Percentiles rank a stretch among this genome's conserved stretches.
These are phyloP conservation scores for Candida corydali DNA, from an alignment of 805 yeast genomes.

Conservation along the genomic window DNA sequence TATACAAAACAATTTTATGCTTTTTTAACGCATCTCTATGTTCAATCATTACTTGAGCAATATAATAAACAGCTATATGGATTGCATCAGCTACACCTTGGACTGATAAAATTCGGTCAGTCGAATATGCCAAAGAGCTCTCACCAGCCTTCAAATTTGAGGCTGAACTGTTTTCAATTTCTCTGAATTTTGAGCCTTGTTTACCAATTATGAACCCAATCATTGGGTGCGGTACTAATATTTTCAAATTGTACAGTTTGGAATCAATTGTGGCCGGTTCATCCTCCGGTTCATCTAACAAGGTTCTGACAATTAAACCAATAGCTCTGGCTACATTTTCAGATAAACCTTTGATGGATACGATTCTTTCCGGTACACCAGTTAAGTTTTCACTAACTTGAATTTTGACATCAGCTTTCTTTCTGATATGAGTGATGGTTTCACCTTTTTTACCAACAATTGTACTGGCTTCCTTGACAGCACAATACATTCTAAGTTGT, in stretches of 20 bases:
- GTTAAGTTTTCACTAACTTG: conserved; percentile 70
- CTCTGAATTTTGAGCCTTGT: conserved; percentile 67
- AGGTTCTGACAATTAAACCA: conserved; percentile 65
- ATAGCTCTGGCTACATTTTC: conserved; percentile 80
- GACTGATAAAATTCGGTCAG: conserved; percentile 68
- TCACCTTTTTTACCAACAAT: conserved; percentile 84
- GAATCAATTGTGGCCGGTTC: conserved; percentile 56
- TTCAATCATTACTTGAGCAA: conserved; percentile 63
- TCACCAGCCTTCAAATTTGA: conserved; percentile 74
- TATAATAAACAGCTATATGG: conserved; percentile 75
- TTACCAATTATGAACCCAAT: conserved; percentile 82
- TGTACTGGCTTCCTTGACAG: conserved; percentile 69
- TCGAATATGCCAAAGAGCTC: conserved; percentile 65
- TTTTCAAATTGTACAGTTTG: conserved; percentile 49
- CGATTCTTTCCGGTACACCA: conserved; percentile 70
- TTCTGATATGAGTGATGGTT: conserved; percentile 59
- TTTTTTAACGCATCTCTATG: conserved; percentile 51
- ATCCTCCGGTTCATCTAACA: conserved; percentile 63
- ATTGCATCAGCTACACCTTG: conserved; percentile 84
- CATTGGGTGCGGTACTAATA: conserved; percentile 72
- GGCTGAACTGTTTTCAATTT: conserved; percentile 78
- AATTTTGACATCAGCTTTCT: conserved; percentile 57
- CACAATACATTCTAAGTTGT: conserved; percentile 69
- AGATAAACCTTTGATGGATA: conserved; percentile 68
- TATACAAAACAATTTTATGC: conserved; percentile 53